phyloP scores from a whole-genome alignment of 192 early-diverging fungal genomes.

The Gryganskiella cystojenkinii region DNA sequence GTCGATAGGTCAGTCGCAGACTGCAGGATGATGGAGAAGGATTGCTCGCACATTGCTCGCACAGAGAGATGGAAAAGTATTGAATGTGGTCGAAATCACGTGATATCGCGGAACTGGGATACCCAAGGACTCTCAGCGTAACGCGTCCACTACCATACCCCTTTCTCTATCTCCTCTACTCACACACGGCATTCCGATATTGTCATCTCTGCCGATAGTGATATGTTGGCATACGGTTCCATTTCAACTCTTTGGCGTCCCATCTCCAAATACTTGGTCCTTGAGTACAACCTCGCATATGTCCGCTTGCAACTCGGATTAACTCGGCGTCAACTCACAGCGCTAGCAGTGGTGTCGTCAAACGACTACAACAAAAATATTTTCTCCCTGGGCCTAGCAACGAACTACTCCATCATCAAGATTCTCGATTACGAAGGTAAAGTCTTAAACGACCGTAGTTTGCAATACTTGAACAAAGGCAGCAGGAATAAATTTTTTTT shows the following conservation, averaged over 20 bases:
- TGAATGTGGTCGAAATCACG: too few relatives aligned
- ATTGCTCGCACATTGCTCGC: too few relatives aligned
- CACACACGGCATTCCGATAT: background rate
- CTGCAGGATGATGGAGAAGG: too few relatives aligned
- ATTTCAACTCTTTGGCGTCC: conserved; percentile 2
- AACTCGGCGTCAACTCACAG: background rate
- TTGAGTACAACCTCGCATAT: background rate
- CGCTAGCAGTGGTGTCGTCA: conserved; percentile 5
- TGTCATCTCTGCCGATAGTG: conserved; percentile 1
- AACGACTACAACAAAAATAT: conserved; percentile 9
- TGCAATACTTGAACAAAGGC: background rate
- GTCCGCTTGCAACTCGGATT: background rate
- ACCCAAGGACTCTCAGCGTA: too few relatives aligned
- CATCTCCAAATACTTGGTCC: background rate
- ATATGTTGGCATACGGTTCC: conserved; percentile 2
- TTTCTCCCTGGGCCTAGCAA: background rate
- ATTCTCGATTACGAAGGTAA: background rate
- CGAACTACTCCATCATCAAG: conserved; percentile 5
- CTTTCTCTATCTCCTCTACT: too few relatives aligned
- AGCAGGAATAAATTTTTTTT: conserved; percentile 1
- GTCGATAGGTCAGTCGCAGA: too few relatives aligned
- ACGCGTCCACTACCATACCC: too few relatives aligned
- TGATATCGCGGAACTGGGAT: too few relatives aligned
- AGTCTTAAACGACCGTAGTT: background rate
- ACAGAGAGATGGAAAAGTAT: too few relatives aligned